Evolutionary conservation across 1,284 basidiomycete genomes (phyloP).

Genomic region (Peniophora sp.): DNA sequence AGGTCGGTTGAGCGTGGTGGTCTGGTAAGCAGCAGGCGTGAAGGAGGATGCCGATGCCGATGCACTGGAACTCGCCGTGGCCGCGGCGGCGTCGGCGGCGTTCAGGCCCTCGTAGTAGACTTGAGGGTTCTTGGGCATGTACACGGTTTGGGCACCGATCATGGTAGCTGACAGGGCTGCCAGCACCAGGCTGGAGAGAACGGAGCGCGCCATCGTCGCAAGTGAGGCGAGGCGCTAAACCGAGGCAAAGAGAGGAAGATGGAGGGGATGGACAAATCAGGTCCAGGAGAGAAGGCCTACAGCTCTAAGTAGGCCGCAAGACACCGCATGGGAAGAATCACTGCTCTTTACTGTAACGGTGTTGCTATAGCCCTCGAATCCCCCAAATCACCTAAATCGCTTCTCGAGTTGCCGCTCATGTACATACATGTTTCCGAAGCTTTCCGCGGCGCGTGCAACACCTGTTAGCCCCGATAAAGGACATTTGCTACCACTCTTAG

Average conservation of each 20-base stretch:
- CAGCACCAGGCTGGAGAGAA: background rate
- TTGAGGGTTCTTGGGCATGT: slow-evolving; percentile 8
- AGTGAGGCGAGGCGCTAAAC: background rate
- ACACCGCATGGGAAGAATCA: no score
- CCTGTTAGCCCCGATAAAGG: no score
- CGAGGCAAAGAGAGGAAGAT: background rate
- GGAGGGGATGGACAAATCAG: background rate
- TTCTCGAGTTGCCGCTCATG: no score
- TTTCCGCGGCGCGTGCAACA: no score
- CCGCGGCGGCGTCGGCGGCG: background rate
- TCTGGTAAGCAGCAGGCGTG: slow-evolving; percentile 37
- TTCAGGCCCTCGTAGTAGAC: slow-evolving; percentile 10
- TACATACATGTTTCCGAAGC: no score
- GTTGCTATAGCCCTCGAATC: no score
- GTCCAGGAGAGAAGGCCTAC: no score
- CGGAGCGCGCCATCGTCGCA: background rate
- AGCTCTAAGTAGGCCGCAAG: no score
- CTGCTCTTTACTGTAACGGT: no score
- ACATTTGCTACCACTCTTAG: no score
- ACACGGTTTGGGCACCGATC: slow-evolving; percentile 9
- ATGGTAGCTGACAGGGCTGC: background rate
- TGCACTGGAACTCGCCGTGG: background rate
- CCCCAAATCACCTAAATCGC: no score
- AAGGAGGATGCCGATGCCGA: slow-evolving; percentile 23
- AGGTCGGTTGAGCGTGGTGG: slow-evolving; percentile 32